Evolutionary conservation across 768 basidiomycete genomes (phyloP), one percentile per base, ranked within the genome.

Genomic region (Boletus sp.): DNA sequence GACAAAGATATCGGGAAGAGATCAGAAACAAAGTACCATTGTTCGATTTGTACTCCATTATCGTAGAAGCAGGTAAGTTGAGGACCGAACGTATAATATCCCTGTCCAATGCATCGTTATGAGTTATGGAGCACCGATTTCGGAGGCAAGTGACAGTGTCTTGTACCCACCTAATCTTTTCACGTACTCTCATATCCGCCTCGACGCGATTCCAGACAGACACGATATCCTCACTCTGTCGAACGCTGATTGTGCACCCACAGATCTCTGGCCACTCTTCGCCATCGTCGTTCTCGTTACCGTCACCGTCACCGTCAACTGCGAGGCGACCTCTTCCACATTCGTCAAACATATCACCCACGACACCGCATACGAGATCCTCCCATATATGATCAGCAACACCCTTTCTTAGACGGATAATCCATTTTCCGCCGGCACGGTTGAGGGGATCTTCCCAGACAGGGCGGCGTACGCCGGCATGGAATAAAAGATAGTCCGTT

Each of bases 381-480:
- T 96, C 93, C 93, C 93, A 96, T 47, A 95, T 73, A 29, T 91
- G 84, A 72, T 96, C 93, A 5, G 90, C 84, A 34, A 95, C 80
- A 41, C 93, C 93, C 68, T 98, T 97, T 62, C 85, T 83, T 45
- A 98, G 79, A 50, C 96, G 88, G 54, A 98, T 81, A 47, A 96
- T 96, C 90, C 94, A 98, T 72, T 95, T 96, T 4, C 94, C 95
- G 27, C 95, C 95, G 15, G 83, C 69, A 46, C 84, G 70, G 69
- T 97, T 97, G 52, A 93, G 76, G 14, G 93, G 88, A 70, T 97
- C 94, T 69, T 98, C 96, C 96, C 96, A 98, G 3, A 96, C 88
- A 1, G 96, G 95, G 40, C 92, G 81, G 23, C 87, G 85, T 53
- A 98, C 79, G 38, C 85, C 86, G 3, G 83, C 77, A 62, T 94